Conservation (phyloP, 2,329 filamentous ascomycete genomes). For the Epichloe hybrida region DNA sequence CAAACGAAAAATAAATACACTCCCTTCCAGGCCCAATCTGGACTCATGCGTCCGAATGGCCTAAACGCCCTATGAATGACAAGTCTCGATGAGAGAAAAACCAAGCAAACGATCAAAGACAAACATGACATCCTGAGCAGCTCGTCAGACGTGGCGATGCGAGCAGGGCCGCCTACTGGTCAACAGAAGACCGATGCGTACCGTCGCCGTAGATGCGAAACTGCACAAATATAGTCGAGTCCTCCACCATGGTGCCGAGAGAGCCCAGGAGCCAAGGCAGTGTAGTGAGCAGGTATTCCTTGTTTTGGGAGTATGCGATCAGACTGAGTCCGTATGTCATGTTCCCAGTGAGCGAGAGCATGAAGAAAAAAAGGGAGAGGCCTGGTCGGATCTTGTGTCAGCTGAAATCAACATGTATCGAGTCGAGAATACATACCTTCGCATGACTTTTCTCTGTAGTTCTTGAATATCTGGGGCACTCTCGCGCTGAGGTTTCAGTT, state of each 20-base stretch:
- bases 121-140: not conserved
- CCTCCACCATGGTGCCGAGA: slow-evolving; percentile 83
- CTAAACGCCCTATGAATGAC: not conserved
- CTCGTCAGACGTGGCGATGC: not conserved
- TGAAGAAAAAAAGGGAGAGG: slow-evolving; percentile 83
- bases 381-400: slow-evolving; percentile 29
- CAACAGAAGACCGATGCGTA: slow-evolving; percentile 6
- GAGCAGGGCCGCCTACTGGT: not conserved
- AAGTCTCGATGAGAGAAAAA: not conserved
- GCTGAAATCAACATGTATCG: not conserved
- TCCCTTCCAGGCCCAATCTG: not conserved
- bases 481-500: slow-evolving; percentile 45
- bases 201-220: slow-evolving; percentile 60
- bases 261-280: slow-evolving; percentile 90
- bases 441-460: slow-evolving; percentile 77
- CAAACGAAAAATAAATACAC: not conserved
- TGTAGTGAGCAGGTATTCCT: slow-evolving; percentile 68
- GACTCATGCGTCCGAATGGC: not conserved
- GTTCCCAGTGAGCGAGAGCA: slow-evolving; percentile 83
- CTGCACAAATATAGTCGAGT: slow-evolving; percentile 78
- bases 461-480: slow-evolving; percentile 92
- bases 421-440: slow-evolving; percentile 42
- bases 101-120: not conserved
- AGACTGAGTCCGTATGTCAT: slow-evolving; percentile 84
- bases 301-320: slow-evolving; percentile 70